Percentiles rank a stretch among this genome's conserved stretches.
These are phyloP conservation scores for Plasmodium gonderi DNA, from an alignment of 169 alveolate genomes.

Conservation along the genomic window DNA sequence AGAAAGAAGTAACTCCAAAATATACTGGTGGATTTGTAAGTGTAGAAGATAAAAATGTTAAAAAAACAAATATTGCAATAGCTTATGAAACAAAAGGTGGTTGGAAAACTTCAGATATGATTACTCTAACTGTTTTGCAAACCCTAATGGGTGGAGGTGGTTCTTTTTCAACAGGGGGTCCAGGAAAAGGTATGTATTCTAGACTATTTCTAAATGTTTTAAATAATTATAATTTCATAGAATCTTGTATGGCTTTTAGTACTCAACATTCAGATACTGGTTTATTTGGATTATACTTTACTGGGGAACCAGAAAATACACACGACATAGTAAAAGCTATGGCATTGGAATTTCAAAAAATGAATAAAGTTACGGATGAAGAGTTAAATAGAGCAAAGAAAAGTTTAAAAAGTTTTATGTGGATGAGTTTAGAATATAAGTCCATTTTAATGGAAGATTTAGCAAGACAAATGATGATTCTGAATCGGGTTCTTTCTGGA, in stretches of 20 bases:
- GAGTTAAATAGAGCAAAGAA: slow-evolving; percentile 90
- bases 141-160: slow-evolving; percentile 94
- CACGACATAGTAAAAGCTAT: slow-evolving; percentile 80
- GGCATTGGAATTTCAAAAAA: slow-evolving; percentile 82
- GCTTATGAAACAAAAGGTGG: slow-evolving; percentile 86
- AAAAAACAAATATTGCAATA: slow-evolving; percentile 88
- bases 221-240: slow-evolving; percentile 89
- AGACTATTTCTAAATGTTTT: slow-evolving; percentile 88
- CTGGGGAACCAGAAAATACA: slow-evolving; percentile 85
- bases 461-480: slow-evolving; percentile 87
- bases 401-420: slow-evolving; percentile 83
- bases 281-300: slow-evolving; percentile 89
- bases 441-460: slow-evolving; percentile 88
- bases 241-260: slow-evolving; percentile 92
- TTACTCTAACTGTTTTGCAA: slow-evolving; percentile 87
- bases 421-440: slow-evolving; percentile 86
- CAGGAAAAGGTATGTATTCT: slow-evolving; percentile 94
- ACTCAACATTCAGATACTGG: slow-evolving; percentile 92
- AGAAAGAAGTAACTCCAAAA: slow-evolving; percentile 78
- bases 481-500: slow-evolving; percentile 82
- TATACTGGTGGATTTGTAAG: slow-evolving; percentile 92
- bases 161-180: slow-evolving; percentile 93
- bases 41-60: slow-evolving; percentile 83
- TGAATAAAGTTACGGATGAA: slow-evolving; percentile 80
- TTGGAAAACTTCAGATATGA: slow-evolving; percentile 86